phyloP scores from a whole-genome alignment of 306 rosid species.

The Betula pendula region DNA sequence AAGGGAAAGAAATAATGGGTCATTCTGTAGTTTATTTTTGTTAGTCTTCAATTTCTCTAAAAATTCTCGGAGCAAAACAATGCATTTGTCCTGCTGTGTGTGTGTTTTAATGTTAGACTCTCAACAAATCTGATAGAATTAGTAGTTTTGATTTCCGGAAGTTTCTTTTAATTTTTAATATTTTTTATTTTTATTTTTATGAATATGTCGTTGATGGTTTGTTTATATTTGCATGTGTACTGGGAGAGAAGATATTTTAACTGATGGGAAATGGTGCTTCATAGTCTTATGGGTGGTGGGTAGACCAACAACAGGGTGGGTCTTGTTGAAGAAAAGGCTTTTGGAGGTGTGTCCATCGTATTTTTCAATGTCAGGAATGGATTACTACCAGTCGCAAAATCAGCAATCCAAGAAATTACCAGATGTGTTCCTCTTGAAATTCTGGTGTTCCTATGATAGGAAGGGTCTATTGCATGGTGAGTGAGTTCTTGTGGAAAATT shows the following conservation, averaged over 20 bases:
- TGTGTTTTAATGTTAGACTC: not conserved
- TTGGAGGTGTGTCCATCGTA: conserved; percentile 58
- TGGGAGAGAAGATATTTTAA: conserved; percentile 38
- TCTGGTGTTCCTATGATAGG: conserved; percentile 55
- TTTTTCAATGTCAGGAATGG: conserved; percentile 46
- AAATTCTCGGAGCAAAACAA: not conserved
- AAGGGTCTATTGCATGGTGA: conserved; percentile 57
- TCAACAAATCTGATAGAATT: not conserved
- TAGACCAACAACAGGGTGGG: conserved; percentile 49
- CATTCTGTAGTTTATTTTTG: not conserved
- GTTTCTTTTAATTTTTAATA: not conserved
- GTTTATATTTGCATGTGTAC: not conserved
- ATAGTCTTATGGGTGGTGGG: conserved; percentile 58
- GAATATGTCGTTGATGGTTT: not conserved
- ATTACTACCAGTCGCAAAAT: conserved; percentile 37
- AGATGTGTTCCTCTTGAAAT: conserved; percentile 54
- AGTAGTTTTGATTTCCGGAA: not conserved
- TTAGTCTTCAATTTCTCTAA: not conserved
- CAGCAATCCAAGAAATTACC: conserved; percentile 36
- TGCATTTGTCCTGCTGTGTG: not conserved
- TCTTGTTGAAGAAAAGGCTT: conserved; percentile 50
- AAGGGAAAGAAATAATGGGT: not conserved
- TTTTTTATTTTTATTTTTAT: not conserved
- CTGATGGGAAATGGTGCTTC: conserved; percentile 72
- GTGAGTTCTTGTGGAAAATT: not conserved